phyloP scores from a whole-genome alignment of 768 basidiomycete species.

The Botryobasidium botryosum region DNA sequence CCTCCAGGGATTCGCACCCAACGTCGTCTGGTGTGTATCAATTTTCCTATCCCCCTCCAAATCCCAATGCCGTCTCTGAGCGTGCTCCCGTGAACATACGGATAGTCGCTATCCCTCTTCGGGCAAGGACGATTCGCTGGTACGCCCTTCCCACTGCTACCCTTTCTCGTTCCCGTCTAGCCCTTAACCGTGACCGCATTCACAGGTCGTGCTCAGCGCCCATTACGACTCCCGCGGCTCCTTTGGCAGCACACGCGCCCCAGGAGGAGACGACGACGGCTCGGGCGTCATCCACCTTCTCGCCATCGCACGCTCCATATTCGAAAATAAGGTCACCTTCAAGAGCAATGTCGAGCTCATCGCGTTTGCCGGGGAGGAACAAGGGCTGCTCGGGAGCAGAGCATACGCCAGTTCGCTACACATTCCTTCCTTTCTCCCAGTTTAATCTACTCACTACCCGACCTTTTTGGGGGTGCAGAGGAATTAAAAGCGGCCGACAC shows the following conservation, averaged over 20 bases:
- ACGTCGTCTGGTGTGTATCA: constrained; percentile 69
- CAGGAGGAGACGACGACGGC: constrained; percentile 48
- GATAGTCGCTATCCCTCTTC: constrained; percentile 39
- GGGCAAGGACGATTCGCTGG: constrained; percentile 39
- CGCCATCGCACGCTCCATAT: constrained; percentile 62
- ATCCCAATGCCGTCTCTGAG: too few relatives aligned
- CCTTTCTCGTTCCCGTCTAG: too few relatives aligned
- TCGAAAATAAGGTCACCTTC: constrained; percentile 48
- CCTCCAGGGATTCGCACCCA: constrained; percentile 60
- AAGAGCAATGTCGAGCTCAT: constrained; percentile 61
- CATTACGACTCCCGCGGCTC: constrained; percentile 89
- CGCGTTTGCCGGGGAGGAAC: constrained; percentile 84
- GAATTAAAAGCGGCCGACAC: constrained; percentile 39
- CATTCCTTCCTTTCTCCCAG: neutral
- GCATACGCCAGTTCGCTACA: constrained; percentile 61
- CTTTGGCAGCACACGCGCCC: constrained; percentile 36
- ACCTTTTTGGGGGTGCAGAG: constrained; percentile 27
- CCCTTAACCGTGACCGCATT: too few relatives aligned
- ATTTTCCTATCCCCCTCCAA: too few relatives aligned
- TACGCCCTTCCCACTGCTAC: too few relatives aligned
- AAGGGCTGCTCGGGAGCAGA: constrained; percentile 63
- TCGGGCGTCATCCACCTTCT: constrained; percentile 56
- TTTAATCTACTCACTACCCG: neutral
- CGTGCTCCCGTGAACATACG: too few relatives aligned
- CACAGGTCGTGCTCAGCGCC: too few relatives aligned